phyloP scores from a whole-genome alignment of 352 stramenopile species.

The Pythium volutum region DNA sequence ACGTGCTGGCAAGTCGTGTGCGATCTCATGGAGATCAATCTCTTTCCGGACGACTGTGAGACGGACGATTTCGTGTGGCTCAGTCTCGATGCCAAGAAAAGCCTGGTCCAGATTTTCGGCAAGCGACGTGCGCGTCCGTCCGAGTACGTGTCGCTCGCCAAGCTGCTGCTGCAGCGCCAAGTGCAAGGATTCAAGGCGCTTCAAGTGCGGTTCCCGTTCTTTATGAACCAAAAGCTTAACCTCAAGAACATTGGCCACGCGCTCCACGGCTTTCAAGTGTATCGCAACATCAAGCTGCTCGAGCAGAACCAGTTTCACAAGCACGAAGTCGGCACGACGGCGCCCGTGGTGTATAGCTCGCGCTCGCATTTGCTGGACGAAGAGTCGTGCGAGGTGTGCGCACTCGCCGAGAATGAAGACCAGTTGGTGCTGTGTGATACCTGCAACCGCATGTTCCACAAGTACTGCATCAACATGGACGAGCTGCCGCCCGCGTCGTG shows the following conservation, averaged over 20 bases:
- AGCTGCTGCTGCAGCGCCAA: slow-evolving; percentile 73
- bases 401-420: slow-evolving; percentile 52
- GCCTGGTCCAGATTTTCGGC: slow-evolving; percentile 80
- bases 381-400: slow-evolving; percentile 69
- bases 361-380: slow-evolving; percentile 75
- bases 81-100: slow-evolving; percentile 72
- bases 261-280: slow-evolving; percentile 77
- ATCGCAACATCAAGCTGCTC: slow-evolving; percentile 82
- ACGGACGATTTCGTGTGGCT: slow-evolving; percentile 81
- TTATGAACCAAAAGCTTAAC: slow-evolving; percentile 75
- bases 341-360: slow-evolving; percentile 57
- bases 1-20: slow-evolving; percentile 85
- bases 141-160: slow-evolving; percentile 63
- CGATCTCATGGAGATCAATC: slow-evolving; percentile 74
- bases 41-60: slow-evolving; percentile 51
- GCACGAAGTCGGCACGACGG: slow-evolving; percentile 52
- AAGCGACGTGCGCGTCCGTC: slow-evolving; percentile 66
- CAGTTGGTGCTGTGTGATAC: slow-evolving; percentile 76
- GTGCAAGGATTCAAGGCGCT: slow-evolving; percentile 79
- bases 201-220: slow-evolving; percentile 75
- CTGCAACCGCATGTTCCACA: slow-evolving; percentile 84
- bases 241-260: slow-evolving; percentile 83
- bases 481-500: slow-evolving; percentile 74
- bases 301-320: slow-evolving; percentile 70
- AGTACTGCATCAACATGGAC: slow-evolving; percentile 75